These are phyloP conservation scores for Xylariaceae sp. DNA, from an alignment of 2,329 filamentous ascomycete species.

Conservation along the genomic window DNA sequence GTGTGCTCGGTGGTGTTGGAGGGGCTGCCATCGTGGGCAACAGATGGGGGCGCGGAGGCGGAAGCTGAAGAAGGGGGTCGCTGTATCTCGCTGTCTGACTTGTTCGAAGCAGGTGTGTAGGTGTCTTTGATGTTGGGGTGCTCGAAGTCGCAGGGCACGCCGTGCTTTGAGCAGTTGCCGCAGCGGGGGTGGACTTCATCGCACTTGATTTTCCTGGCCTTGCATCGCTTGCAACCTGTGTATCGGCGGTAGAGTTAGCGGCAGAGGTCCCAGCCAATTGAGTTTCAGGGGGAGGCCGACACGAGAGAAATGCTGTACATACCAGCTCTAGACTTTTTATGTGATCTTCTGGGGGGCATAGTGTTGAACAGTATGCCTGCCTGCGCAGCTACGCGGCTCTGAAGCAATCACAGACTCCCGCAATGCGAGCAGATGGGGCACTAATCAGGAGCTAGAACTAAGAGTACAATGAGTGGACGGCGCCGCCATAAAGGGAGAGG, in stretches of 20 bases:
- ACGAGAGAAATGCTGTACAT: not conserved
- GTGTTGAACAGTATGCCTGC: constrained; percentile 4
- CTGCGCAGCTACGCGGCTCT: too few species aligned
- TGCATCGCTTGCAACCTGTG: constrained; percentile 57
- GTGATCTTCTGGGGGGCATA: constrained; percentile 63
- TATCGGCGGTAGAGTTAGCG: not conserved
- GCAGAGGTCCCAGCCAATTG: constrained; percentile 1
- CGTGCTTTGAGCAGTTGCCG: constrained; percentile 64
- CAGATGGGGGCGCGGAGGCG: constrained; percentile 20
- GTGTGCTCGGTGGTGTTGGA: constrained; percentile 24
- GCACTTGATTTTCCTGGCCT: constrained; percentile 68
- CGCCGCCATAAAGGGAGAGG: too few species aligned
- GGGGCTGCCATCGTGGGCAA: constrained; percentile 27
- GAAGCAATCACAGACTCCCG: too few species aligned
- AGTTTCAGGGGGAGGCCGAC: not conserved
- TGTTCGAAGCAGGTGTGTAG: constrained; percentile 32
- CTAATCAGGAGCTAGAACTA: too few species aligned
- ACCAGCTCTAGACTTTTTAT: constrained; percentile 65
- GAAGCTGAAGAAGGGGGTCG: constrained; percentile 24
- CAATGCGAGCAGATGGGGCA: too few species aligned
- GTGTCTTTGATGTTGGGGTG: constrained; percentile 45
- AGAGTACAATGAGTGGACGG: too few species aligned
- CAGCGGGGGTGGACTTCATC: constrained; percentile 63
- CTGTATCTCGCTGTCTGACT: constrained; percentile 27
- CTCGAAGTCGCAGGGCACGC: constrained; percentile 63